Evolutionary conservation across 2,329 filamentous ascomycete genomes (phyloP).

Genomic region (Pyricularia grisea): DNA sequence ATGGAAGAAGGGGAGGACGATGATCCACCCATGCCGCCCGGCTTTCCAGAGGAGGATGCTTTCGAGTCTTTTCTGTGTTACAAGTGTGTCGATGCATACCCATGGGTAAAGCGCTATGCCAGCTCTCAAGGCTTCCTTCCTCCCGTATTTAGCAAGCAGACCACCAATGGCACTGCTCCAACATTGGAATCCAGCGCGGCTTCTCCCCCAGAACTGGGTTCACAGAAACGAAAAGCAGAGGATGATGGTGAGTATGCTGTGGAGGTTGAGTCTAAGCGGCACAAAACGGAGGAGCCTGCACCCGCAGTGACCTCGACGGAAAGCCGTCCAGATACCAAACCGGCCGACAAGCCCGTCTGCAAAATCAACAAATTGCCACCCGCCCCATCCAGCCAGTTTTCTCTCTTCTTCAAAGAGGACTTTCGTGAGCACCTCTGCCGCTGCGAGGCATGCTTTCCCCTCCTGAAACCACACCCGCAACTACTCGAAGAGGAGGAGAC

Average conservation of each 20-base stretch:
- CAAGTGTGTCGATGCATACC: slow-evolving; percentile 78
- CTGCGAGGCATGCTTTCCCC: slow-evolving; percentile 70
- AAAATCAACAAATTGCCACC: slow-evolving; percentile 52
- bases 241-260: slow-evolving; percentile 32
- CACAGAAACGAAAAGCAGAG: slow-evolving; percentile 55
- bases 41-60: slow-evolving; percentile 80
- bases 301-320: slow-evolving; percentile 7
- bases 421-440: slow-evolving; percentile 80
- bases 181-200: slow-evolving; percentile 7
- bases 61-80: slow-evolving; percentile 92
- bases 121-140: slow-evolving; percentile 70
- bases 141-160: slow-evolving; percentile 47
- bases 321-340: not conserved
- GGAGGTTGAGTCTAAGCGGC: slow-evolving; percentile 35
- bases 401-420: slow-evolving; percentile 69
- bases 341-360: slow-evolving; percentile 26
- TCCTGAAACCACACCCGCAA: slow-evolving; percentile 62
- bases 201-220: not conserved
- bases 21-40: slow-evolving; percentile 63
- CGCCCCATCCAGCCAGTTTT: slow-evolving; percentile 52
- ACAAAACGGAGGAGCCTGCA: slow-evolving; percentile 31
- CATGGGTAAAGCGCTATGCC: slow-evolving; percentile 88
- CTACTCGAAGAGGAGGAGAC: slow-evolving; percentile 90
- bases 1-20: slow-evolving; percentile 39
- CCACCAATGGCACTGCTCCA: not conserved